Conservation (phyloP, 179 eudicot genomes). For the Spergularia azorica region DNA sequence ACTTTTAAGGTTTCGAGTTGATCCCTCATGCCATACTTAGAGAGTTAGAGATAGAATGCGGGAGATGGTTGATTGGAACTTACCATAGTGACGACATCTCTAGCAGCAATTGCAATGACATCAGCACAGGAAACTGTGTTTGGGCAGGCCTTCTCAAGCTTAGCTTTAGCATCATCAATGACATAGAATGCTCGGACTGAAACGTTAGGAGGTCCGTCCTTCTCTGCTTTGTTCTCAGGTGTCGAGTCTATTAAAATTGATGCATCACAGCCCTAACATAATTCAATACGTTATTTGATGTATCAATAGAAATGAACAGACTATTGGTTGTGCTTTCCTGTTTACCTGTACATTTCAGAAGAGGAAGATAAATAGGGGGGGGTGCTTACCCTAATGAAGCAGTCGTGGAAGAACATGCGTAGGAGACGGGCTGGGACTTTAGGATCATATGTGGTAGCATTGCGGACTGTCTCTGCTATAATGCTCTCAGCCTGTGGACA, state of each 20-base stretch:
- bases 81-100: constrained; percentile 71
- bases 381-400: constrained; percentile 61
- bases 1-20: background rate
- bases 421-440: constrained; percentile 71
- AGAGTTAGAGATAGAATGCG: background rate
- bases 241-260: constrained; percentile 65
- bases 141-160: constrained; percentile 68
- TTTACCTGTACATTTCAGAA: background rate
- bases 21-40: background rate
- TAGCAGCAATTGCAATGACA: constrained; percentile 45
- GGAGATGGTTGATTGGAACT: background rate
- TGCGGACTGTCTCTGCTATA: constrained; percentile 44
- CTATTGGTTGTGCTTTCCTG: background rate
- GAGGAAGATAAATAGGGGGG: background rate
- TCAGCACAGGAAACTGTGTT: constrained; percentile 59
- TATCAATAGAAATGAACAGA: background rate
- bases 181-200: constrained; percentile 67
- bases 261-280: constrained; percentile 74
- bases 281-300: constrained; percentile 2
- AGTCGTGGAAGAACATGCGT: constrained; percentile 81
- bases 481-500: constrained; percentile 67
- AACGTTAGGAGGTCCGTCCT: constrained; percentile 73
- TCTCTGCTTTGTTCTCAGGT: constrained; percentile 62
- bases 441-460: constrained; percentile 57
- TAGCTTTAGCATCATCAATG: constrained; percentile 60